These are phyloP conservation scores for Vigna mungo DNA, from an alignment of 306 rosid genomes.

Conservation along the genomic window DNA sequence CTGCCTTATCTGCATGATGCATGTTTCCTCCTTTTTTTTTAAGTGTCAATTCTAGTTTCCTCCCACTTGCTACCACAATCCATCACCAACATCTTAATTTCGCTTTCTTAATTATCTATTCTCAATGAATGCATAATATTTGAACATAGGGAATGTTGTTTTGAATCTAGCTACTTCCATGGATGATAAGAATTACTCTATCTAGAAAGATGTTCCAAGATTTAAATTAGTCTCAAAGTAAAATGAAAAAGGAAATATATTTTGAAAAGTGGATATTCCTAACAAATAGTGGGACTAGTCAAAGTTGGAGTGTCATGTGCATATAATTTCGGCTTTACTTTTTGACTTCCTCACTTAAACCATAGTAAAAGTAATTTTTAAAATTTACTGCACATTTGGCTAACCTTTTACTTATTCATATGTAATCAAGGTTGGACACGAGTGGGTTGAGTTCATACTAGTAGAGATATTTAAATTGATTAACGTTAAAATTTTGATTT, in stretches of 20 bases:
- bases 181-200: background rate
- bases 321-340: constrained; percentile 27
- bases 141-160: background rate
- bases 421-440: background rate
- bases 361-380: constrained; percentile 1
- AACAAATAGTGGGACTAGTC: background rate
- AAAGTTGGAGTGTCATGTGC: background rate
- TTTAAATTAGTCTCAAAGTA: background rate
- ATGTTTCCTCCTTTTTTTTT: constrained; percentile 17
- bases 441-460: background rate
- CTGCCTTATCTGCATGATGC: constrained; percentile 12
- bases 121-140: constrained; percentile 3
- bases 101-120: background rate
- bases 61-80: constrained; percentile 32
- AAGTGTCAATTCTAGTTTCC: constrained; percentile 9
- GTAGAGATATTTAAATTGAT: too few species aligned
- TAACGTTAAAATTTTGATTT: too few species aligned
- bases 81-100: background rate
- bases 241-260: background rate
- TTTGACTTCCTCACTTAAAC: constrained; percentile 6
- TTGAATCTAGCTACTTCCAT: constrained; percentile 5
- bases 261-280: constrained; percentile 2
- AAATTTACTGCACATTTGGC: background rate
- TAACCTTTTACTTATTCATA: background rate
- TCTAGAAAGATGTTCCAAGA: constrained; percentile 3